Conservation (phyloP, 345 rosid genomes). For the Erodium maritimum region DNA sequence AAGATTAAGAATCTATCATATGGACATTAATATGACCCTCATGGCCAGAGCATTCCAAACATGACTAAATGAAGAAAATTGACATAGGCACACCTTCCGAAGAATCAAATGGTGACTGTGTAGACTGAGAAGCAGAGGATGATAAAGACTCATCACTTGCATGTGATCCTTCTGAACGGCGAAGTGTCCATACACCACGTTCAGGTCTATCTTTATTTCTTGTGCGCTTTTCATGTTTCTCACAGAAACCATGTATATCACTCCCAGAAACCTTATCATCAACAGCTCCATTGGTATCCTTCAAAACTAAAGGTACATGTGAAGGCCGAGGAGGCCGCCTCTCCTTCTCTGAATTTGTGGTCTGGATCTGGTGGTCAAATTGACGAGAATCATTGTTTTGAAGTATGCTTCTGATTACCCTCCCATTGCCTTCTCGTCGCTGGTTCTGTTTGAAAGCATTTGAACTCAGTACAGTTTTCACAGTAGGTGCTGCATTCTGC, state of each 20-base stretch:
- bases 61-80: not conserved
- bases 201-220: slow-evolving; percentile 56
- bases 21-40: not conserved
- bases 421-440: slow-evolving; percentile 25
- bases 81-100: slow-evolving; percentile 19
- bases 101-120: slow-evolving; percentile 13
- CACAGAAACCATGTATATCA: slow-evolving; percentile 22
- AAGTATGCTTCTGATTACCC: slow-evolving; percentile 37
- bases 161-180: slow-evolving; percentile 42
- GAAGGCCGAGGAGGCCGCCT: slow-evolving; percentile 33
- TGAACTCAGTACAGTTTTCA: slow-evolving; percentile 21
- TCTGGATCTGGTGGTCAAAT: slow-evolving; percentile 30
- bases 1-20: not conserved
- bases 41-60: not conserved
- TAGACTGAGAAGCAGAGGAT: slow-evolving; percentile 21
- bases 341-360: slow-evolving; percentile 27
- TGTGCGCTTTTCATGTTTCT: slow-evolving; percentile 36
- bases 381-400: slow-evolving; percentile 36
- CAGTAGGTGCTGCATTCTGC: slow-evolving; percentile 14
- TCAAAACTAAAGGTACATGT: slow-evolving; percentile 19
- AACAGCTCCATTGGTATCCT: slow-evolving; percentile 26
- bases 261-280: slow-evolving; percentile 28
- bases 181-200: slow-evolving; percentile 47
- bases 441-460: slow-evolving; percentile 32
- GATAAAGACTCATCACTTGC: slow-evolving; percentile 45